Evolutionary conservation across 1,284 basidiomycete genomes (phyloP).

Genomic region (Malassezia nana): DNA sequence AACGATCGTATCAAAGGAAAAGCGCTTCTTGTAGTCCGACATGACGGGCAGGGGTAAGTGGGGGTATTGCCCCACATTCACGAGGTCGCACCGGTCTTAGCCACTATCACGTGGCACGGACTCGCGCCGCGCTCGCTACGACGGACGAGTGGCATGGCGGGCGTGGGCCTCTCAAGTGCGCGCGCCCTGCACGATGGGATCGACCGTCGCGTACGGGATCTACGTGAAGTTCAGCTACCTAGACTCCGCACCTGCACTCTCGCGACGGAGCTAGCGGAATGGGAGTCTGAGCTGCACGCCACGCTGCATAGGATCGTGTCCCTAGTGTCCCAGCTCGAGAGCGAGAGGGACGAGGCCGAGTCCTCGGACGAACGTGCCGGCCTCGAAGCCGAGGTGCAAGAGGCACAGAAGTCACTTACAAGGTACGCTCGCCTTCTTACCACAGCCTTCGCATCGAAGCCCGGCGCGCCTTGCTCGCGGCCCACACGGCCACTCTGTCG

Average conservation of each 20-base stretch:
- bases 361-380: slow-evolving; percentile 17
- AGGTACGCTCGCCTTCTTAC: neutral
- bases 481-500: slow-evolving; percentile 14
- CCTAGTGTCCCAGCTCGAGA: slow-evolving; percentile 23
- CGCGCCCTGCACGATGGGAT: slow-evolving; percentile 20
- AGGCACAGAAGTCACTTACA: slow-evolving; percentile 17
- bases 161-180: slow-evolving; percentile 14
- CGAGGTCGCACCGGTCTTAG: neutral
- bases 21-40: slow-evolving; percentile 1
- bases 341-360: slow-evolving; percentile 30
- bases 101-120: neutral
- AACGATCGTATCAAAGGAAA: slow-evolving; percentile 24
- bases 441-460: neutral
- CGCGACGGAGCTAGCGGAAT: slow-evolving; percentile 19
- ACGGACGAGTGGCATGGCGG: neutral
- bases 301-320: slow-evolving; percentile 26
- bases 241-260: slow-evolving; percentile 20
- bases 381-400: slow-evolving; percentile 7
- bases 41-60: neutral
- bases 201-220: slow-evolving; percentile 22
- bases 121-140: neutral
- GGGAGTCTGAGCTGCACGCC: slow-evolving; percentile 25
- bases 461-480: slow-evolving; percentile 9
- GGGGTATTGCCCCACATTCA: neutral
- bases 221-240: slow-evolving; percentile 24